These are phyloP conservation scores for Pythium insidiosum DNA, from an alignment of 352 stramenopile genomes.

Conservation along the genomic window DNA sequence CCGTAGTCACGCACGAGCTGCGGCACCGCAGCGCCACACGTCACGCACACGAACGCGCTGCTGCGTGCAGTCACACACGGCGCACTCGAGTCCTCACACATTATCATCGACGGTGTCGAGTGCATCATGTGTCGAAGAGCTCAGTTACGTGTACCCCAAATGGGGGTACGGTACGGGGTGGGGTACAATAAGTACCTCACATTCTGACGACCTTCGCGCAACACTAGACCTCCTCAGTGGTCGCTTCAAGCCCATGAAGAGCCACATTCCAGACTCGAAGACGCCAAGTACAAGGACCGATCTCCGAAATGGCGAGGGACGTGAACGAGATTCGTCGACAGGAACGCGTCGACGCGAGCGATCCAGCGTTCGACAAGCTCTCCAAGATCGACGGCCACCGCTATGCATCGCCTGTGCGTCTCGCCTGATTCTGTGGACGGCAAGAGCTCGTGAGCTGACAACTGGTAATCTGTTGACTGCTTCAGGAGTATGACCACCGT, in stretches of 20 bases:
- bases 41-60: conserved; percentile 66
- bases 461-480: background rate
- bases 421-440: no score
- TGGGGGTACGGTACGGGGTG: no score
- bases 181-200: no score
- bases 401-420: conserved; percentile 17
- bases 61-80: no score
- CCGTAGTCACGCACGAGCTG: conserved; percentile 78
- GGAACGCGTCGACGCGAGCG: conserved; percentile 20
- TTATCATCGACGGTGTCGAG: background rate
- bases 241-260: no score
- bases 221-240: no score
- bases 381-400: conserved; percentile 22
- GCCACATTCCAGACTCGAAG: no score
- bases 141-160: no score
- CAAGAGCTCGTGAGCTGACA: no score
- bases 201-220: no score
- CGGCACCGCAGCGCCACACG: conserved; percentile 55
- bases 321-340: conserved; percentile 20
- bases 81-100: no score
- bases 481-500: conserved; percentile 21
- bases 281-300: no score
- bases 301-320: conserved; percentile 49
- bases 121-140: conserved; percentile 5
- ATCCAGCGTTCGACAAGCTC: conserved; percentile 23